These are phyloP conservation scores for Fusarium paranaense DNA, from an alignment of 2,329 filamentous ascomycete species.

Conservation along the genomic window DNA sequence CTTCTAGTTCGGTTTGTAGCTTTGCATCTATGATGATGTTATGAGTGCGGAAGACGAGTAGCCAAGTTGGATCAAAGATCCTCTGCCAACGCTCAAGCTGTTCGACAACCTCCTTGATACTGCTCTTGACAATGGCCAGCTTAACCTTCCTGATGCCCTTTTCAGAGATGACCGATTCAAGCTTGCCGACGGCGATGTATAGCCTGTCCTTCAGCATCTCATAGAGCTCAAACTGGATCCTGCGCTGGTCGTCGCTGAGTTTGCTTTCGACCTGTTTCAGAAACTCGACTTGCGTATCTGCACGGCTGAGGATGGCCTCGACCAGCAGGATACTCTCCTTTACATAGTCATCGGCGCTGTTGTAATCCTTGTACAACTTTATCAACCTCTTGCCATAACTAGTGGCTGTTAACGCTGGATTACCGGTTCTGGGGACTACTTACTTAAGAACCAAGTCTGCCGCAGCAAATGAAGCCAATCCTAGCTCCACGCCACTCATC, in stretches of 20 bases:
- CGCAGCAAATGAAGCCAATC: not conserved
- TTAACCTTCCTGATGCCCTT: conserved; percentile 18
- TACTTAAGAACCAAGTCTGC: not conserved
- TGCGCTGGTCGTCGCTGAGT: conserved; percentile 6
- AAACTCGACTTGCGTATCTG: conserved; percentile 11
- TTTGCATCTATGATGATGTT: conserved; percentile 29
- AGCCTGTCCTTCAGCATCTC: conserved; percentile 6
- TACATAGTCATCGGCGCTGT: conserved; percentile 1
- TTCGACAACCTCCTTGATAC: conserved; percentile 27
- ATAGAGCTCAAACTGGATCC: conserved; percentile 16
- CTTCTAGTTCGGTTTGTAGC: conserved; percentile 1
- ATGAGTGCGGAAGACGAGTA: conserved; percentile 36
- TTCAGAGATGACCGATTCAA: not conserved
- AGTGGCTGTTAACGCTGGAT: not conserved
- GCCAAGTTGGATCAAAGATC: conserved; percentile 37
- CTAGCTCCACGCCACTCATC: not conserved
- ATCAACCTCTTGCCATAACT: not conserved
- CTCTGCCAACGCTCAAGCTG: conserved; percentile 42
- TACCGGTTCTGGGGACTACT: not conserved
- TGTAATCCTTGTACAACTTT: conserved; percentile 5
- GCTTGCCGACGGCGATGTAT: not conserved
- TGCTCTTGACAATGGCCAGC: conserved; percentile 23
- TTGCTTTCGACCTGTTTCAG: conserved; percentile 1
- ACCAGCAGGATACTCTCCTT: conserved; percentile 7
- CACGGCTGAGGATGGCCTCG: conserved; percentile 4